Conservation (phyloP, 2,329 filamentous ascomycete genomes). For the Drechslera avenae region DNA sequence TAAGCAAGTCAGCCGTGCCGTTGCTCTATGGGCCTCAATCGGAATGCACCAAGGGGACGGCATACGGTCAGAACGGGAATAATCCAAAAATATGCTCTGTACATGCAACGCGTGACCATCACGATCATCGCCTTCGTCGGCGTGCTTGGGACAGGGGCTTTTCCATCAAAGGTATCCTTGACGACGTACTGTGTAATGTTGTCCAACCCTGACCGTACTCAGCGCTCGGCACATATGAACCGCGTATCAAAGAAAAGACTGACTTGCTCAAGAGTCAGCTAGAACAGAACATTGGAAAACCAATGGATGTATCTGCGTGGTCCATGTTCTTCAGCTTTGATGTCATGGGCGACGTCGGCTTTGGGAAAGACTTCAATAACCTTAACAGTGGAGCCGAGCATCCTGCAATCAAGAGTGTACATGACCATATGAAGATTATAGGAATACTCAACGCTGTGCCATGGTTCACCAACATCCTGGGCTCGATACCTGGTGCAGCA, state of each 20-base stretch:
- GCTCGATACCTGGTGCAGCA: conserved; percentile 37
- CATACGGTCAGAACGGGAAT: conserved; percentile 32
- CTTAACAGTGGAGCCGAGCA: conserved; percentile 30
- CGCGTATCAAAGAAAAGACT: conserved; percentile 31
- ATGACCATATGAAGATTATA: conserved; percentile 43
- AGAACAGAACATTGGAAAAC: conserved; percentile 10
- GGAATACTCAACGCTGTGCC: conserved; percentile 44
- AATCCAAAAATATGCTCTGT: conserved; percentile 28
- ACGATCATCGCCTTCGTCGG: conserved; percentile 26
- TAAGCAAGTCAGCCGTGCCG: conserved; percentile 25
- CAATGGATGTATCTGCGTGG: conserved; percentile 34
- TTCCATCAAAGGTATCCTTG: conserved; percentile 28
- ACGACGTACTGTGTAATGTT: neutral
- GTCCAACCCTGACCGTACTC: neutral
- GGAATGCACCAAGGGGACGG: conserved; percentile 32
- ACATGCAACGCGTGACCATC: conserved; percentile 30
- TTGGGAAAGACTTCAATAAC: conserved; percentile 35
- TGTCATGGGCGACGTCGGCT: conserved; percentile 39
- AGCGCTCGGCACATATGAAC: conserved; percentile 33
- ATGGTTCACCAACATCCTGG: conserved; percentile 44
- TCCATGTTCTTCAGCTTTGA: conserved; percentile 38
- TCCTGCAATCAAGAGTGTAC: conserved; percentile 44
- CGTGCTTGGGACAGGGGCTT: conserved; percentile 38
- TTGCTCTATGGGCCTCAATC: conserved; percentile 30
- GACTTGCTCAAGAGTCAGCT: conserved; percentile 29